Conservation (phyloP, 1,284 basidiomycete genomes). For the Pulveroboletus sp. region DNA sequence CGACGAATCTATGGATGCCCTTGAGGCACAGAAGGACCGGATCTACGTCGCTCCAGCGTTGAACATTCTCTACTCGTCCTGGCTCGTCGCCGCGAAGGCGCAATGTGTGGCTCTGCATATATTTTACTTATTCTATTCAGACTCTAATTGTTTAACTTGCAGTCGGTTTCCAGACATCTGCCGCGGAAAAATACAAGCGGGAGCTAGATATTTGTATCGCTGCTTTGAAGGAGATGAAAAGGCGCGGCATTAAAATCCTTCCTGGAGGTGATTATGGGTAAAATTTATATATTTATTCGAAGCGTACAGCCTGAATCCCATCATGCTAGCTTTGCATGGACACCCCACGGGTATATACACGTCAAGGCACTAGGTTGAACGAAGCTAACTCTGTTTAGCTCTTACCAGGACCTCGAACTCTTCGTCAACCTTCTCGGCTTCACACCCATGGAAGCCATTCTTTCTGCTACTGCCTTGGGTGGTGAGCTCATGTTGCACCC, state of each 20-base stretch:
- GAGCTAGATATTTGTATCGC: constrained; percentile 37
- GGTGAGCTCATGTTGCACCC: constrained; percentile 40
- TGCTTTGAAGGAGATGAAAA: constrained; percentile 38
- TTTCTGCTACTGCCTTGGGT: constrained; percentile 39
- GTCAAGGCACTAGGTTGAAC: neutral
- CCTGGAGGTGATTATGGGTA: constrained; percentile 38
- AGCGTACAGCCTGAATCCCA: neutral
- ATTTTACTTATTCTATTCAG: too few species aligned
- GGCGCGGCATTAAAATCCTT: constrained; percentile 36
- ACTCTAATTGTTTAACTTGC: neutral
- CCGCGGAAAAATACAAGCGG: constrained; percentile 29
- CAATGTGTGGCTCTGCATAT: constrained; percentile 18
- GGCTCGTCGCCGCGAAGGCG: constrained; percentile 27
- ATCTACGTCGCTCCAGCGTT: constrained; percentile 35
- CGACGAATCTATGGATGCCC: constrained; percentile 35
- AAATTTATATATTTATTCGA: neutral
- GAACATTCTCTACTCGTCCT: constrained; percentile 36
- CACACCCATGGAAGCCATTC: constrained; percentile 40
- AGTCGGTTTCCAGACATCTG: constrained; percentile 27
- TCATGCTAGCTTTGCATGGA: constrained; percentile 37
- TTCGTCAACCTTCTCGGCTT: constrained; percentile 40
- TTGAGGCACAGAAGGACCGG: constrained; percentile 37
- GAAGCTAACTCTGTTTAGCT: constrained; percentile 20
- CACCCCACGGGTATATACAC: constrained; percentile 34
- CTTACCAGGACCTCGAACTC: constrained; percentile 40